Evolutionary conservation across 345 rosid species (phyloP), one percentile per base, ranked within the genome.

Genomic region (Aquilaria sinensis): DNA sequence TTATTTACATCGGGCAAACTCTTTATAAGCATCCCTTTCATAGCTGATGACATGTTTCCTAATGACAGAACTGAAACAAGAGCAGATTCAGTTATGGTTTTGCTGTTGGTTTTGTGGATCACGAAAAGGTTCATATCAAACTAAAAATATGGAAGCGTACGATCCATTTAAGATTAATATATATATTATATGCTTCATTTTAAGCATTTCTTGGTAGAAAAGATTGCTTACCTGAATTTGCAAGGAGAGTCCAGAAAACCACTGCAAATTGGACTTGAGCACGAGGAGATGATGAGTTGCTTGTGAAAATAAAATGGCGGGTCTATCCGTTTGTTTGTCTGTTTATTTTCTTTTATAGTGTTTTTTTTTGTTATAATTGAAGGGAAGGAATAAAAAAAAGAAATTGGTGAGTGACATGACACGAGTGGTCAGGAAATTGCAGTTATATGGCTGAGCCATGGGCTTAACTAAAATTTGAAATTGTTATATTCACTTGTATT

Each of bases 231-330:
- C 66, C 66, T 62, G 32, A 33, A 48, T 29, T 34, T 52, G 32
- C 47, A 10, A 48, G 49, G 15, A 54, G 57, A 37, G 43, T 37
- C 43, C 43, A 16, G 53, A 23, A 23, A 50, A 23, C 4, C 15
- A 41, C 48, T 10, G 52, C 45, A 10, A 16, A 0, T 10, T 37
- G 33, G 41, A 6, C 16, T 58, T 49, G 51, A 54, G 30, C 7
- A 14, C n/a, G 6, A 47, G 31, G 32, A 9, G 48, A 41, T 63
- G 31, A 4, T 37, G 53, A 52, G 45, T 13, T 30, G 60, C 47
- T 50, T 55, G 60, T 66, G 51, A 57, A 65, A 73, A 69, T 46
- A 65, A 78, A 78, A 78, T 72, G 81, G 80, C 81, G 74, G 78
- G 43, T 9, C 43, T 37, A 37, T 37, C 8, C 43, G 43, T 37